Evolutionary conservation across 495 filamentous ascomycete genomes (phyloP), one percentile per base, ranked within the genome.

Genomic region (Paragyromitra xinjiangensis): DNA sequence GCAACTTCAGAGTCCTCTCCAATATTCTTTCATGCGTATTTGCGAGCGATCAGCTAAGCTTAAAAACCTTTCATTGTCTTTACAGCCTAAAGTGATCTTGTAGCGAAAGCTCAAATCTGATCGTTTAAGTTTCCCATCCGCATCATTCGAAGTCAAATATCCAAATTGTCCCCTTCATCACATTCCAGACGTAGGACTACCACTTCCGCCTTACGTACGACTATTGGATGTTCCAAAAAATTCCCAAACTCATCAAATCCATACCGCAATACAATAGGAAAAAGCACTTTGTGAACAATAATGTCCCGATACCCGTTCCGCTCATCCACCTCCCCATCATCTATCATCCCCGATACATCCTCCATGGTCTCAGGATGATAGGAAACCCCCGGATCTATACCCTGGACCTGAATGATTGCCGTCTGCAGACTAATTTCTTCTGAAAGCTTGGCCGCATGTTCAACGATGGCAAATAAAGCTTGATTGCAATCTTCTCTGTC

Each of bases 281-380:
- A 71, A 51, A 71, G 42, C 11, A 71, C 42, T 44, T 71, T 71
- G 1, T 71, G 55, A 26, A 71, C 44, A 62, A 71, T 1, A 71
- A 62, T 14, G 22, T 53, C 37, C n/a, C 6, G 39, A 59, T 6
- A 7, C 51, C 0, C 0, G 16, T 16, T 50, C 22, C 19, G 16
- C 22, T 39, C 11, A 8, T 63, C 56, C 1, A 48, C 12, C 9
- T 42, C 68, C 1, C 51, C 68, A 19, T 63, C 55, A 24, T n/a
- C 19, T 16, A 71, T 24, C 19, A 40, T 62, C 6, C 68, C 68
- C 5, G 68, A 71, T 39, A 45, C 39, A 8, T 71, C 68, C 24
- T 62, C 42, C 68, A 71, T 71, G 40, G 2, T 2, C 1, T 24
- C 29, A 1, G 68, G 68, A 3, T 62, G 0, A 11, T 71, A 71